Evolutionary conservation across 2,329 filamentous ascomycete genomes (phyloP), one percentile per base, ranked within the genome.

Genomic region (Penicillium janthinellum): DNA sequence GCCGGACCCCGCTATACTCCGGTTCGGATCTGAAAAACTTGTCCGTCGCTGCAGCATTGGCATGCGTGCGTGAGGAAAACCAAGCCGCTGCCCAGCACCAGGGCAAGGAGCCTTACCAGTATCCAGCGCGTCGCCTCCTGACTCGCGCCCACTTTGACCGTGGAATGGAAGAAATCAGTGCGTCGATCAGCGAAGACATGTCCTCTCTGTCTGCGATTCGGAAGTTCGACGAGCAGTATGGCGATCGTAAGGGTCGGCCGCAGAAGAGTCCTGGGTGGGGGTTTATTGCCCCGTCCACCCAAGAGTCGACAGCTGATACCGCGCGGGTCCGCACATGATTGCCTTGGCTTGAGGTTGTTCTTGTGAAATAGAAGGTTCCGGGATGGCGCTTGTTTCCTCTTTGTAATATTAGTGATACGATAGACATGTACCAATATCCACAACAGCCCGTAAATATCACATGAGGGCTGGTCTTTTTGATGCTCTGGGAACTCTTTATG

Each of bases 171-270:
- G 93, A 98, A 76, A 96, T 99, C 67, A 91, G 89, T 57, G 92
- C 95, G 0, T 96, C 91, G 69, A 93, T 97, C 66, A 93, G 87
- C 68, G 94, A 97, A 75, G 93, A 99, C 71, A 98, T 97, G 94
- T 83, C 86, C 51, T 91, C 87, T 35, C 80, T 99, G 63, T 86
- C 87, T 65, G 90, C 91, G 12, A 96, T 99, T 69, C 86, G 91
- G 69, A 96, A 96, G 77, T 99, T 98, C 71, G 95, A 99, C 73
- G 91, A 96, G 78, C 90, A 94, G 74, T 99, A 93, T 74, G 94
- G 95, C 28, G 92, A 96, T 72, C 85, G 89, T 38, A 89, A 86
- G 70, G 86, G 84, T 1, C 84, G 85, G 67, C 84, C 86, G 71
- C 86, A 85, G 72, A 87, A 85, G 75, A 86, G 75, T 28, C 66